These are phyloP conservation scores for Echeveria elegans DNA, from an alignment of 164 flowering plant genomes.

Conservation along the genomic window DNA sequence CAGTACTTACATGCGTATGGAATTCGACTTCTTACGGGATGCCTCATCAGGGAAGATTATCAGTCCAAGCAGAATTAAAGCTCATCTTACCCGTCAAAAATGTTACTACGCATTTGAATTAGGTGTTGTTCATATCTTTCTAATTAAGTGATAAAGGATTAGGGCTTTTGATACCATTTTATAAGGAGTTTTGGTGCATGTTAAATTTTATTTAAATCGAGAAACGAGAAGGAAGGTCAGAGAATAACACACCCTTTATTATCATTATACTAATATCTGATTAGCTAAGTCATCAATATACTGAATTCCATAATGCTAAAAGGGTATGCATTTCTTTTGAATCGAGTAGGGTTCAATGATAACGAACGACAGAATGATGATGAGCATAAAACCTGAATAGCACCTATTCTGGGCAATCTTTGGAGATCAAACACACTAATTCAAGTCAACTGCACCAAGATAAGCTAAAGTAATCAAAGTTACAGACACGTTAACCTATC, in stretches of 20 bases:
- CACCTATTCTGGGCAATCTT: not conserved
- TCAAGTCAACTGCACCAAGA: constrained; percentile 6
- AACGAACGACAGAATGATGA: not conserved
- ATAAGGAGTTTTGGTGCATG: not conserved
- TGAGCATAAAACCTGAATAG: constrained; percentile 7
- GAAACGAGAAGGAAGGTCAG: constrained; percentile 1
- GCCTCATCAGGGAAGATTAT: not conserved
- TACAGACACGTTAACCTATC: constrained; percentile 2
- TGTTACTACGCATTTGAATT: not conserved
- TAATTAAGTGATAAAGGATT: not conserved
- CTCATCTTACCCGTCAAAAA: not conserved
- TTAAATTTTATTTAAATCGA: not conserved
- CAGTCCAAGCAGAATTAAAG: not conserved
- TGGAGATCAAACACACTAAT: not conserved
- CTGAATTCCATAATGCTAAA: not conserved
- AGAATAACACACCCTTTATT: not conserved
- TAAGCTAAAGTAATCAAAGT: constrained; percentile 4
- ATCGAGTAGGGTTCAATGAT: not conserved
- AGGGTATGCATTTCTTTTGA: not conserved
- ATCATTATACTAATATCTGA: not conserved
- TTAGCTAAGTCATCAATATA: not conserved
- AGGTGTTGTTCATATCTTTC: not conserved
- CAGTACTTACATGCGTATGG: not conserved
- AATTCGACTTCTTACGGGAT: not conserved
- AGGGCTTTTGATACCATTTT: not conserved